Evolutionary conservation across 2,329 filamentous ascomycete species (phyloP).

Genomic region (Aspergillus vadensis): DNA sequence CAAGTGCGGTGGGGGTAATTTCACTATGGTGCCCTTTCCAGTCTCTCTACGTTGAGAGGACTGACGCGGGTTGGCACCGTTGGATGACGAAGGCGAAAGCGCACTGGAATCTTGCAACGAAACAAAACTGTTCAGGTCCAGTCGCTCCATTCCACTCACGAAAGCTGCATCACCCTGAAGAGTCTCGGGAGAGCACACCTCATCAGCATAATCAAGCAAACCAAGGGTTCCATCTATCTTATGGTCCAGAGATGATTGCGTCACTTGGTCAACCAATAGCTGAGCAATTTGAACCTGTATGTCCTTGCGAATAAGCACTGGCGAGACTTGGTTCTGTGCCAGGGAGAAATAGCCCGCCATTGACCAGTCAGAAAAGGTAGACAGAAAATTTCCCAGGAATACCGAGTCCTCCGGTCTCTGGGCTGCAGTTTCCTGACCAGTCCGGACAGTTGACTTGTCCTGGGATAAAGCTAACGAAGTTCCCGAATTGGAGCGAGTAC

Average conservation of each 20-base stretch:
- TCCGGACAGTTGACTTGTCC: conserved; percentile 26
- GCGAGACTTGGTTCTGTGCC: conserved; percentile 32
- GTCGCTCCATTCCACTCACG: conserved; percentile 33
- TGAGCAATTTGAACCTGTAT: conserved; percentile 44
- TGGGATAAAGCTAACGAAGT: conserved; percentile 33
- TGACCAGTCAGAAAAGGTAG: conserved; percentile 43
- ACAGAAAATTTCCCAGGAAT: conserved; percentile 43
- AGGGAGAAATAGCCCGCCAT: conserved; percentile 44
- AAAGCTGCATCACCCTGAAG: conserved; percentile 32
- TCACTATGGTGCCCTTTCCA: conserved; percentile 40
- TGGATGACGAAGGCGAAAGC: conserved; percentile 17
- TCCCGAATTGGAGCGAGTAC: conserved; percentile 35
- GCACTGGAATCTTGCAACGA: conserved; percentile 34
- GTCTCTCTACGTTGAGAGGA: conserved; percentile 30
- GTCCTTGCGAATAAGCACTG: conserved; percentile 38
- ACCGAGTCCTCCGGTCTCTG: conserved; percentile 35
- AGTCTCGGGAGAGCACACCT: conserved; percentile 26
- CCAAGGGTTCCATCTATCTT: conserved; percentile 29
- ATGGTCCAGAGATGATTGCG: conserved; percentile 47
- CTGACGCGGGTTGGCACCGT: conserved; percentile 19
- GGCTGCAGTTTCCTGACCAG: conserved; percentile 22
- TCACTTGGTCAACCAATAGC: conserved; percentile 46
- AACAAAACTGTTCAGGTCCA: conserved; percentile 42
- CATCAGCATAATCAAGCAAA: conserved; percentile 32
- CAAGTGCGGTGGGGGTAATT: conserved; percentile 55